Base-by-base conservation (phyloP, 768 basidiomycete species). In the Calocybe cyanea region DNA sequence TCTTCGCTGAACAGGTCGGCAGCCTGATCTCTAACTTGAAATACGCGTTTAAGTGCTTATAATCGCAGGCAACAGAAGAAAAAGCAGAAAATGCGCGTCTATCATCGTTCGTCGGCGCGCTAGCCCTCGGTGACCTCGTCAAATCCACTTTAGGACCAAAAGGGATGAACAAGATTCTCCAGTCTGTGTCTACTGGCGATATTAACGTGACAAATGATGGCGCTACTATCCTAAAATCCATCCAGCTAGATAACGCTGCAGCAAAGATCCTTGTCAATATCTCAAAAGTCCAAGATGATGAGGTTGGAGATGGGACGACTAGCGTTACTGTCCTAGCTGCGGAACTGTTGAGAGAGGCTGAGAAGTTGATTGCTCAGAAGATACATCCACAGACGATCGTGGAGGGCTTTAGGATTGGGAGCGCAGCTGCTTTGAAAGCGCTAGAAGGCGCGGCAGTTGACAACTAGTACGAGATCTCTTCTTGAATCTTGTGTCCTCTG, bases 111-210 rank as follows among this genome's bases (percentile, higher is more conserved):
- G 90, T 99, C 44, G 96, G 96, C 25, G 95, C 96, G 5, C 82
- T 96, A 56, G 96, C 96, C 0, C 77, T 99, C 25, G 96, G 96
- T 34, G 96, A 99, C 71, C 83, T 99, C 54, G 95, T 99, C 59
- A 98, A 98, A 70, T 95, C 93, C 1, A 99, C 96, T 7, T 78
- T 99, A 2, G 96, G 96, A 7, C 96, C 96, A 18, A 98, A 99
- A 67, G 96, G 96, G 45, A 99, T 98, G 95, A 98, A 97, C 83
- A 98, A 98, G 74, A 98, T 99, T 52, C 81, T 99, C 13, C 95
- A 94, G 66, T 94, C 92, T 1, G 82, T 67, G 1, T 90, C 92
- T 4, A 81, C 86, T 0, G 92, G 92, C 4, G 89, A 93, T 21
- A 89, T 99, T 58, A 96, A 85, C 53, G 95, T 99, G 39, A 99